A percentile compares a stretch with the other conserved stretches of the same genome.
Evolutionary conservation across 2,329 filamentous ascomycete species (phyloP).

Genomic region (Beauveria sp.): DNA sequence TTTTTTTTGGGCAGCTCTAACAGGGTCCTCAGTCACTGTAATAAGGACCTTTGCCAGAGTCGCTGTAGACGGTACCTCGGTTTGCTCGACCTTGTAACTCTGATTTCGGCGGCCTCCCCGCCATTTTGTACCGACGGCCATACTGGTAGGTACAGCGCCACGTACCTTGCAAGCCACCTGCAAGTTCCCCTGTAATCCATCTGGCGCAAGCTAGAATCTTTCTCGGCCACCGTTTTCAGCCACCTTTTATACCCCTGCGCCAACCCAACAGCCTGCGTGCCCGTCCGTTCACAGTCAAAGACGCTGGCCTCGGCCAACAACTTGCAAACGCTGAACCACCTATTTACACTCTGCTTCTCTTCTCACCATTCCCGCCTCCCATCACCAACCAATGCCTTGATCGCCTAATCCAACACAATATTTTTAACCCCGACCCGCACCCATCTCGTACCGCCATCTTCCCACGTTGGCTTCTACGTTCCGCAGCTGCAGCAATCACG

Average conservation of each 20-base stretch:
- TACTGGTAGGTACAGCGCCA: neutral
- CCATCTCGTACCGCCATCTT: neutral
- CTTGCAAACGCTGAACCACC: neutral
- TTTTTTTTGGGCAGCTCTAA: too few relatives aligned
- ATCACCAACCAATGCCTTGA: neutral
- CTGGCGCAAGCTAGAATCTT: neutral
- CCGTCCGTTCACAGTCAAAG: neutral
- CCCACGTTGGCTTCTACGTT: neutral
- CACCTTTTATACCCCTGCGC: slow-evolving; percentile 1
- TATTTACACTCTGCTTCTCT: neutral
- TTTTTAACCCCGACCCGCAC: neutral
- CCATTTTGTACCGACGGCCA: neutral
- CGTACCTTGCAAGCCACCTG: neutral
- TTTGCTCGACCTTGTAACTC: neutral
- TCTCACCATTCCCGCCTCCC: neutral
- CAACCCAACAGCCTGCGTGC: neutral
- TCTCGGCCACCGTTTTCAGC: neutral
- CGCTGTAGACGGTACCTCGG: neutral
- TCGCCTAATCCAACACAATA: neutral
- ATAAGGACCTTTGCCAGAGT: too few relatives aligned
- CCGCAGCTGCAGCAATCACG: neutral
- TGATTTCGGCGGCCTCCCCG: neutral
- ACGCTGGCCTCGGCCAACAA: neutral
- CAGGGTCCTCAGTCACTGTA: too few relatives aligned
- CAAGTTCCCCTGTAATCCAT: neutral